phyloP scores from a whole-genome alignment of 2,329 filamentous ascomycete species.

The Exophiala oligosperma region DNA sequence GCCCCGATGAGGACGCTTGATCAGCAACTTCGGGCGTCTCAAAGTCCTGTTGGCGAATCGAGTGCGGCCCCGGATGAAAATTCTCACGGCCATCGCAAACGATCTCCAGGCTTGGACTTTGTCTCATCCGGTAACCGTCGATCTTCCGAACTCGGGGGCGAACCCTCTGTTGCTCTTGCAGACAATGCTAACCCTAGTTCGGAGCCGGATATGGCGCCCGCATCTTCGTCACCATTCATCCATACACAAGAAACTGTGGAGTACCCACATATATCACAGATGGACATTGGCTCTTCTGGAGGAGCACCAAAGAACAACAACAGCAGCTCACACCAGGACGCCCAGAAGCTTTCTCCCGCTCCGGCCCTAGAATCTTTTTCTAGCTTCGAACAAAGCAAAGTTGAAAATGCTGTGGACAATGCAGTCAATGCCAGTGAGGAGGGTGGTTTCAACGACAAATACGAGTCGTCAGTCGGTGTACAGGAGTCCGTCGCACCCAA shows the following conservation, averaged over 20 bases:
- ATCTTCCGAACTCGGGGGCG: slow-evolving; percentile 6
- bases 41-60: background rate
- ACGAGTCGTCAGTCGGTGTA: background rate
- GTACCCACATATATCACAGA: slow-evolving; percentile 29
- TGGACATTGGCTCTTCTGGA: slow-evolving; percentile 19
- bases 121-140: background rate
- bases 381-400: slow-evolving; percentile 3
- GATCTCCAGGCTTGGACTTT: slow-evolving; percentile 7
- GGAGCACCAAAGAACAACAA: slow-evolving; percentile 13
- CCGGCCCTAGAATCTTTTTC: slow-evolving; percentile 17
- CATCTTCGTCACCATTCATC: slow-evolving; percentile 19
- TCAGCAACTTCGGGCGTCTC: background rate
- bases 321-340: slow-evolving; percentile 29
- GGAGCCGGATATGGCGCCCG: background rate
- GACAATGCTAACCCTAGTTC: background rate
- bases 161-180: background rate
- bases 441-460: background rate
- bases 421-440: background rate
- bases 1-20: slow-evolving; percentile 9
- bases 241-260: slow-evolving; percentile 26
- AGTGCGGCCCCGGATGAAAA: slow-evolving; percentile 2
- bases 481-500: too few species aligned
- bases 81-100: slow-evolving; percentile 6
- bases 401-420: background rate
- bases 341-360: slow-evolving; percentile 24